Conservation (phyloP, 2,329 filamentous ascomycete species). For the Paraphaeosphaeria minitans region DNA sequence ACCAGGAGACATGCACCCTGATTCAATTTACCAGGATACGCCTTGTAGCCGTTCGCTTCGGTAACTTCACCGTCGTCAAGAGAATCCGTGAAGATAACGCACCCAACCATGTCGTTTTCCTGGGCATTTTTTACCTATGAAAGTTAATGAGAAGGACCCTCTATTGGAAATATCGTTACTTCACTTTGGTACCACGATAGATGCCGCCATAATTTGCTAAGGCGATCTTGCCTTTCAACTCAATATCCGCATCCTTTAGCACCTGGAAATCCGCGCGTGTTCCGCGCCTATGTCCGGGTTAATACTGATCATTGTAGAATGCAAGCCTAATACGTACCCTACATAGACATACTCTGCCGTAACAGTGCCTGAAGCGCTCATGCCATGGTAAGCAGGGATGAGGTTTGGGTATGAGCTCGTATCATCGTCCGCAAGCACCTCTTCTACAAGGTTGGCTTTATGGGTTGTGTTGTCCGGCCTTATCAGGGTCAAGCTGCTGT, state of each 20-base stretch:
- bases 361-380: slow-evolving; percentile 47
- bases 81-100: slow-evolving; percentile 48
- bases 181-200: slow-evolving; percentile 51
- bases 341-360: slow-evolving; percentile 50
- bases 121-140: slow-evolving; percentile 49
- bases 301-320: neutral
- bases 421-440: slow-evolving; percentile 26
- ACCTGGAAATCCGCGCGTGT: slow-evolving; percentile 47
- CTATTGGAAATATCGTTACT: slow-evolving; percentile 22
- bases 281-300: slow-evolving; percentile 18
- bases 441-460: slow-evolving; percentile 25
- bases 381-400: slow-evolving; percentile 50
- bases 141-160: too few species aligned
- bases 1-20: neutral
- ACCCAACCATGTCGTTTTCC: slow-evolving; percentile 47
- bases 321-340: slow-evolving; percentile 31
- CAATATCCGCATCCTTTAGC: slow-evolving; percentile 43
- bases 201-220: slow-evolving; percentile 47
- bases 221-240: slow-evolving; percentile 51
- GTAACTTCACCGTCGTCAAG: slow-evolving; percentile 49
- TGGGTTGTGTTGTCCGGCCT: slow-evolving; percentile 21
- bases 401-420: slow-evolving; percentile 34
- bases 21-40: slow-evolving; percentile 36
- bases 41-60: slow-evolving; percentile 46
- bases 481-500: slow-evolving; percentile 21